Evolutionary conservation across 169 alveolate genomes (phyloP).

Genomic region (Cryptosporidium sp.): DNA sequence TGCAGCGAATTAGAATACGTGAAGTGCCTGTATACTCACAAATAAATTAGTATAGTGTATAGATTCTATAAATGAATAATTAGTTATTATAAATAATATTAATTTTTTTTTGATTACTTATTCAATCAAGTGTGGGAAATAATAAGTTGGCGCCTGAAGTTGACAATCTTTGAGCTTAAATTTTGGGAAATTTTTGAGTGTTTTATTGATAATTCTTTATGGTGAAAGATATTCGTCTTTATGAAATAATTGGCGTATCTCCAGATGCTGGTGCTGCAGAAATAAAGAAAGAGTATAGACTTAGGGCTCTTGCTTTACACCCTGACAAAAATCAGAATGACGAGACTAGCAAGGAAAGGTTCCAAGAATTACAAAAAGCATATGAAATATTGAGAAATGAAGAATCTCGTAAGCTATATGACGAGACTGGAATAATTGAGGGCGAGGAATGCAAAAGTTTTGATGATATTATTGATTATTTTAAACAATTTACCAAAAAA

Average conservation of each 20-base stretch:
- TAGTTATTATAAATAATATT: not conserved
- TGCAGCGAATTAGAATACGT: not conserved
- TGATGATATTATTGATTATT: slow-evolving; percentile 72
- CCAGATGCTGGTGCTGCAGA: slow-evolving; percentile 81
- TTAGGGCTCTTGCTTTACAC: slow-evolving; percentile 82
- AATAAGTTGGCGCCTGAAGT: slow-evolving; percentile 6
- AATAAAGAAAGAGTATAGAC: slow-evolving; percentile 84
- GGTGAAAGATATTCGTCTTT: slow-evolving; percentile 54
- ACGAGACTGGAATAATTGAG: slow-evolving; percentile 64
- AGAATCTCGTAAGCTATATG: slow-evolving; percentile 39
- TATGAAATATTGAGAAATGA: slow-evolving; percentile 85
- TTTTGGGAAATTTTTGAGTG: not conserved
- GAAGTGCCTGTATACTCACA: not conserved
- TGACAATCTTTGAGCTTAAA: too few relatives aligned
- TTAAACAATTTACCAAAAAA: slow-evolving; percentile 77
- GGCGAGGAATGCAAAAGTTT: slow-evolving; percentile 77
- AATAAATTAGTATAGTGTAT: not conserved
- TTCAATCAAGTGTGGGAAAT: slow-evolving; percentile 13
- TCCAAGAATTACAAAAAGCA: slow-evolving; percentile 85
- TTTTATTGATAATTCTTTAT: not conserved
- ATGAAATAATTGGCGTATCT: slow-evolving; percentile 72
- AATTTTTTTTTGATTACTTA: not conserved
- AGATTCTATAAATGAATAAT: not conserved
- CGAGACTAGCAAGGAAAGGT: slow-evolving; percentile 81
- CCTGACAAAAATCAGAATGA: slow-evolving; percentile 90